A percentile compares a stretch with the other conserved stretches of the same genome.
phyloP scores from a whole-genome alignment of 225 moss, liverwort and hornwort genomes.

The Bryum argenteum region DNA sequence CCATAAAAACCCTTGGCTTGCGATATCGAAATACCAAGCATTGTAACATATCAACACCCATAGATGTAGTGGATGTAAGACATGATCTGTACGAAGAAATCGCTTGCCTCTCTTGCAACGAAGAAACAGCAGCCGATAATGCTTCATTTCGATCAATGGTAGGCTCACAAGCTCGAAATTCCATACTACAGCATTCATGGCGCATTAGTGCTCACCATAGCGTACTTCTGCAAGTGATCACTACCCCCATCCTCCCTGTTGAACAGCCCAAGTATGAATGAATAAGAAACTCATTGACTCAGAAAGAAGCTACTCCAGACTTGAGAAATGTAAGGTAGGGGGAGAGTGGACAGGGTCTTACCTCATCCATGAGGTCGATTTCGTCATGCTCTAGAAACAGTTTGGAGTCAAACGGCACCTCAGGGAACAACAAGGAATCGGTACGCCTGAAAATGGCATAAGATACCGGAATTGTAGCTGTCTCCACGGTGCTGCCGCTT shows the following conservation, averaged over 20 bases:
- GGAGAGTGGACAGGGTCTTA: constrained; percentile 15
- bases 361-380: constrained; percentile 31
- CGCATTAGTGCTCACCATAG: constrained; percentile 15
- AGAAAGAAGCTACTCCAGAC: neutral
- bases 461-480: constrained; percentile 32
- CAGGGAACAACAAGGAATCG: constrained; percentile 29
- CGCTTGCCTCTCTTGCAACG: constrained; percentile 4
- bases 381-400: constrained; percentile 31
- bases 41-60: neutral
- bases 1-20: too few relatives aligned
- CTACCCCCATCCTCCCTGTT: constrained; percentile 33
- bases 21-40: too few relatives aligned
- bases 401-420: constrained; percentile 40
- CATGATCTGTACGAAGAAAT: constrained; percentile 4
- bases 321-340: neutral
- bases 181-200: constrained; percentile 5
- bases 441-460: constrained; percentile 40
- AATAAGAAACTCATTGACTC: neutral
- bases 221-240: constrained; percentile 23
- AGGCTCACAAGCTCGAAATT: constrained; percentile 22
- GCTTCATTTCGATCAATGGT: constrained; percentile 17
- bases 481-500: constrained; percentile 35
- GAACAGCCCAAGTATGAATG: constrained; percentile 18
- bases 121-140: constrained; percentile 8
- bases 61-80: constrained; percentile 14